A percentile compares a stretch with the other conserved stretches of the same genome.
Evolutionary conservation across 1,139 yeast species (phyloP).

Genomic region (Pichiaceae sp.): DNA sequence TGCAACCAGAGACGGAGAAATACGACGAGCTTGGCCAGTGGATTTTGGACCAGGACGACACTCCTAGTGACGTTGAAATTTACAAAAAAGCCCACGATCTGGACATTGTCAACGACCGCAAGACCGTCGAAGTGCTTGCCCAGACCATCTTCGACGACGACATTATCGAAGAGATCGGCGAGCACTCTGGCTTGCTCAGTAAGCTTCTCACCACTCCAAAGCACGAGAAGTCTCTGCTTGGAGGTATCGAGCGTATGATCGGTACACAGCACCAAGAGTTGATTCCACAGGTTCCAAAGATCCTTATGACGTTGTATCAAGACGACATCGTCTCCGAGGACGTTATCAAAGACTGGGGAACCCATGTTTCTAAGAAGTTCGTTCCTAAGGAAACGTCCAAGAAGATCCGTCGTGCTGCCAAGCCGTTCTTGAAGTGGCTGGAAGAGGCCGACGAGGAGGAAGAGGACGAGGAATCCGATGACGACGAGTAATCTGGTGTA

Average conservation of each 20-base stretch:
- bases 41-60: slow-evolving; percentile 50
- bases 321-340: slow-evolving; percentile 81
- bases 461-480: slow-evolving; percentile 23
- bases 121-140: slow-evolving; percentile 84
- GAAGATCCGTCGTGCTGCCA: slow-evolving; percentile 93
- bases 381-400: slow-evolving; percentile 88
- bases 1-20: slow-evolving; percentile 32
- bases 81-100: slow-evolving; percentile 82
- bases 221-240: slow-evolving; percentile 82
- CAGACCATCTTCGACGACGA: slow-evolving; percentile 82
- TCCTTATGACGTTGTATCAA: slow-evolving; percentile 74
- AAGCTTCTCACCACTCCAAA: slow-evolving; percentile 62
- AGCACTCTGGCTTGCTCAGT: slow-evolving; percentile 73
- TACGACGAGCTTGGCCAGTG: slow-evolving; percentile 84
- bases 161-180: slow-evolving; percentile 62
- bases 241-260: slow-evolving; percentile 90
- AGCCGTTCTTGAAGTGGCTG: slow-evolving; percentile 91
- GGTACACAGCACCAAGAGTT: slow-evolving; percentile 79
- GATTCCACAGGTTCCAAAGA: slow-evolving; percentile 68
- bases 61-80: slow-evolving; percentile 83
- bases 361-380: slow-evolving; percentile 86
- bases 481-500: neutral
- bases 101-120: slow-evolving; percentile 63
- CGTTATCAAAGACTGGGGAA: slow-evolving; percentile 74
- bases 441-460: slow-evolving; percentile 87